Evolutionary conservation across 164 flowering plant genomes (phyloP).

Genomic region (Nymphaea colorata): DNA sequence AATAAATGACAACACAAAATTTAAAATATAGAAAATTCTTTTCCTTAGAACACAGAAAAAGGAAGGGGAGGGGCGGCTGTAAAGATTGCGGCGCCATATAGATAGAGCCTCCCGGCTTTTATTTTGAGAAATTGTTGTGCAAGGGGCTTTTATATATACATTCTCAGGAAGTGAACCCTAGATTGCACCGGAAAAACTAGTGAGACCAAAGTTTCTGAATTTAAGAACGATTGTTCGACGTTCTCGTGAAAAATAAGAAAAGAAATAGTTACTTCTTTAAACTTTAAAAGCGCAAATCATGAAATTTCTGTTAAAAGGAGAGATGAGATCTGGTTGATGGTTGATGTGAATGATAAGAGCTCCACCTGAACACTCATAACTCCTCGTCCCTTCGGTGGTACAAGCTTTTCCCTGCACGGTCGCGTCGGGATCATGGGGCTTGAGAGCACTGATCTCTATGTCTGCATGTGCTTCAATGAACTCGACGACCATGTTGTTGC

Average conservation of each 20-base stretch:
- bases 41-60: too few species aligned
- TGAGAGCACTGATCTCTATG: slow-evolving; percentile 16
- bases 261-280: not conserved
- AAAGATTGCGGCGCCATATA: too few species aligned
- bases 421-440: slow-evolving; percentile 30
- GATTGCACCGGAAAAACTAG: not conserved
- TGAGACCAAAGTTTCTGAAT: not conserved
- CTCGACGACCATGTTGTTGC: slow-evolving; percentile 36
- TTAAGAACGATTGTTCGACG: not conserved
- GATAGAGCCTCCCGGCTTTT: too few species aligned
- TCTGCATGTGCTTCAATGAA: slow-evolving; percentile 29
- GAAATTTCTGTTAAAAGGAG: not conserved
- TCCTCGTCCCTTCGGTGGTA: slow-evolving; percentile 26
- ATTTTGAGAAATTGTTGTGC: too few species aligned
- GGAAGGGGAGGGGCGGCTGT: too few species aligned
- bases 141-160: too few species aligned
- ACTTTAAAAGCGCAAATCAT: not conserved
- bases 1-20: too few species aligned
- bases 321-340: too few species aligned
- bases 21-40: too few species aligned
- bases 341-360: not conserved
- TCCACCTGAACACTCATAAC: slow-evolving; percentile 31
- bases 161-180: not conserved
- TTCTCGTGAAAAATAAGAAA: not conserved
- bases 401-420: slow-evolving; percentile 28